A percentile compares a stretch with the other conserved stretches of the same genome.
phyloP scores from a whole-genome alignment of 164 flowering plant genomes.

The Chloranthus sessilifolius region DNA sequence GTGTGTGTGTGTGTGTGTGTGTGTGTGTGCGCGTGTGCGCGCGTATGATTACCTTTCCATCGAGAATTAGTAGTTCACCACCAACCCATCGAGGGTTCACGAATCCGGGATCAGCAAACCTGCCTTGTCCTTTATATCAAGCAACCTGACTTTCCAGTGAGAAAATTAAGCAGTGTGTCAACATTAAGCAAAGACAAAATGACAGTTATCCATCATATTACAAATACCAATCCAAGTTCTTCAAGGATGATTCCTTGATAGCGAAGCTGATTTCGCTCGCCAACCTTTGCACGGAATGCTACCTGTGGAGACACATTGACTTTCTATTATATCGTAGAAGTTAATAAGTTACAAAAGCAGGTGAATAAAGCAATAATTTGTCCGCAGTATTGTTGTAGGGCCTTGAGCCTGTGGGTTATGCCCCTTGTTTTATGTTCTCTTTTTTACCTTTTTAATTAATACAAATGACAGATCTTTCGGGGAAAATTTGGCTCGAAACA shows the following conservation, averaged over 20 bases:
- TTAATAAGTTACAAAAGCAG: too few relatives aligned
- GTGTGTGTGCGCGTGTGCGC: too few relatives aligned
- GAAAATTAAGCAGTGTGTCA: constrained; percentile 9
- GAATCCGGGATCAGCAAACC: constrained; percentile 90
- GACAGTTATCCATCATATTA: too few relatives aligned
- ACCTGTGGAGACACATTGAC: constrained; percentile 43
- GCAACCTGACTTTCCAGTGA: constrained; percentile 57
- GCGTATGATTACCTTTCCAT: constrained; percentile 86
- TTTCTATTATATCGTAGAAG: too few relatives aligned
- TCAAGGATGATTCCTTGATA: constrained; percentile 93
- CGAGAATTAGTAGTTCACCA: constrained; percentile 94
- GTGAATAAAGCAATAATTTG: too few relatives aligned
- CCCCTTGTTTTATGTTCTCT: too few relatives aligned
- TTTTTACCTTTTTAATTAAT: too few relatives aligned
- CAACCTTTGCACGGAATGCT: constrained; percentile 95
- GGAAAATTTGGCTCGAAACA: too few relatives aligned
- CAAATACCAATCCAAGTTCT: constrained; percentile 92
- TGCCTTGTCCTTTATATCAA: constrained; percentile 95
- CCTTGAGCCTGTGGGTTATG: too few relatives aligned
- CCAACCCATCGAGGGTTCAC: constrained; percentile 93
- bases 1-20: too few relatives aligned
- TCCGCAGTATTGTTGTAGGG: too few relatives aligned
- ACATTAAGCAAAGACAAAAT: background rate
- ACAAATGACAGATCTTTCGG: too few relatives aligned
- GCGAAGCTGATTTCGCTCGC: constrained; percentile 82